Base-by-base conservation (phyloP, 1,139 yeast genomes). In the Yamadazyma jaroonii region DNA sequence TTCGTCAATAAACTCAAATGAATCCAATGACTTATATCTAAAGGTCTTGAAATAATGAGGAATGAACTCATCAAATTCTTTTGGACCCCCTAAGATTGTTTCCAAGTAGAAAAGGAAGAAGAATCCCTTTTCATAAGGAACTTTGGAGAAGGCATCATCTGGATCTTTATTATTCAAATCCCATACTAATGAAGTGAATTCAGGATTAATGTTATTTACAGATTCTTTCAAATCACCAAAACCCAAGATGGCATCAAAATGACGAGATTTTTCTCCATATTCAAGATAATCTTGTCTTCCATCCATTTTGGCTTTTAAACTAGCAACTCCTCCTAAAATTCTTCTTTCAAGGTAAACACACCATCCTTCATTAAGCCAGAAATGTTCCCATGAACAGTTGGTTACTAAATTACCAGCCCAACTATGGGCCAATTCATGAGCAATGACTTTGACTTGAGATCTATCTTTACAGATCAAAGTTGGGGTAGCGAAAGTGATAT, bases 341-440 rank as follows among this genome's bases (percentile, higher is more conserved):
- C 68, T 48, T 46, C 70, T 47, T 48, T 64, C 70, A 30, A 64
- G 47, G 43, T 64, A 64, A 9, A 64, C 70, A 3, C 67, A 60
- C 69, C 69, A 64, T 3, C 70, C 70, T 48, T 64, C 70, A 42
- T 64, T 64, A 22, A 64, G 49, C 69, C 69, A 64, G 41, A 64
- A 64, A 47, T 64, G 68, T 29, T 60, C 65, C 70, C 70, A 64
- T 3, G 65, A 58, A 31, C 58, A 50, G 41, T 62, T 63, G 3
- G 70, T 64, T 9, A 64, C 70, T 40, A 64, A 54, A 39, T 64
- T 64, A 6, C 70, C 70, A 9, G 61, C 53, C 69, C 69, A 64
- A 11, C 67, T 61, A 40, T 64, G 70, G 3, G 70, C 67, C 44
- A 64, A 56, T 42, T 64, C 70, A 43, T 64, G 70, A 0, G 70